Base-by-base conservation (phyloP, 2,329 filamentous ascomycete genomes). In the Pseudogymnoascus sp. region DNA sequence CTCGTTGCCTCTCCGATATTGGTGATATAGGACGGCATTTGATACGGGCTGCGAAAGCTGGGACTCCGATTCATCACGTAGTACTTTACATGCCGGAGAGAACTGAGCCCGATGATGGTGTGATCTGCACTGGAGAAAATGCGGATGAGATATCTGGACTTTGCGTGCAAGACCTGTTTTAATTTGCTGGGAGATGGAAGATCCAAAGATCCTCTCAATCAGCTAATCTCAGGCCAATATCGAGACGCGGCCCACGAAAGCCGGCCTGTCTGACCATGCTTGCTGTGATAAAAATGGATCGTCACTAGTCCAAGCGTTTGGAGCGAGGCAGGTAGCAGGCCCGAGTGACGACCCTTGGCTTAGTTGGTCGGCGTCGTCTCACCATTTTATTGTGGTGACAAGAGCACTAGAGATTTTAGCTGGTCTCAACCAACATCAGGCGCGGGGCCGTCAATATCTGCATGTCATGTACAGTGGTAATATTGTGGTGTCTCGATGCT, bases 281-380 rank as follows among this genome's bases (percentile, higher is more conserved):
- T 56, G 50, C 50, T 56, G 50, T 56, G 28, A 56, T 56, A 56
- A 56, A 56, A 56, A 56, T 56, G 50, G 50, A 56, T 56, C 50
- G 28, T 56, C 50, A 56, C 50, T 56, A 33, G 28, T 33, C 50
- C 28, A 56, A 33, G 50, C 28, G n/a, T 31, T 21, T 21, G 28
- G 28, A 21, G 50, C 47, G 8, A 56, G 10, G 28, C 28, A 56
- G n/a, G 50, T n/a, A 5, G 28, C 28, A 56, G n/a, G 50, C 28
- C 28, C 6, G 14, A 50, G 44, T 50, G 44, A 28, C 28, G 44
- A 50, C 44, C 44, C 44, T 50, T 50, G 44, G 14, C 23, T 50
- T 50, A 28, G 44, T 5, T 50, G 23, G 44, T 50, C 44, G 23
- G 23, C 14, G 50, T 56, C 50, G 50, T 56, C 50, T 56, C 50